Base-by-base conservation (phyloP, 2,329 filamentous ascomycete genomes). In the Stagonosporopsis cucurbitacearum region DNA sequence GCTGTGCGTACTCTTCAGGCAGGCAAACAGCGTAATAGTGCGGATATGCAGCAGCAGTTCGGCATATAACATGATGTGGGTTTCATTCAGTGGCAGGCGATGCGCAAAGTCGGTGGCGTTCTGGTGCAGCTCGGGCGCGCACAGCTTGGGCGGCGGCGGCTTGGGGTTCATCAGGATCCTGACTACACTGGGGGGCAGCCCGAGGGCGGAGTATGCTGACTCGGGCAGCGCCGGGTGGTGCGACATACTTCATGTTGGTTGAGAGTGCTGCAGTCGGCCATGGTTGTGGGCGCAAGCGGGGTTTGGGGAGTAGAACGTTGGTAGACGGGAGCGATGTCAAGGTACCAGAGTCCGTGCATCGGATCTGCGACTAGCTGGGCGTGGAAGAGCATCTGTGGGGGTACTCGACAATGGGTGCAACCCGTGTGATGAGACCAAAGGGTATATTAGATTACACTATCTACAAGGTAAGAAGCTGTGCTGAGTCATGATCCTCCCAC, bases 1-100 rank as follows among this genome's bases (percentile, higher is more conserved):
- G 50, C 76, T 78, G 54, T 77, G 76, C 8, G 73, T 67, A 1
- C 79, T 79, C 22, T 75, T 73, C 6, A 86, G 71, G 2, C 81
- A 82, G 1, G 82, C 80, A 61, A 85, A 82, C 15, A 88, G 76
- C 2, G 83, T 84, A 37, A 86, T 75, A 57, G 86, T 84, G 37
- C 83, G 81, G 58, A 88, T 86, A 59, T 88, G 82, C 32, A 84
- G 79, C 33, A 88, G 75, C 15, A 86, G 78, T 69, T 88, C 86
- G 22, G 84, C 83, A 60, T 88, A 86, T 13, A 88, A 75, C 15
- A 64, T 65, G 41, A 75, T 75, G 33, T 62, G 64, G 15, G 68
- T 64, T 46, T 73, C 66, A 60, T 73, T 71, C 25, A 64, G 62
- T 19, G 62, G 60, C 35, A 73, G 65, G n/a, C 63, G 64, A 23